Evolutionary conservation across 305 asterid species (phyloP).

Genomic region (Stenogyne calaminthoides): DNA sequence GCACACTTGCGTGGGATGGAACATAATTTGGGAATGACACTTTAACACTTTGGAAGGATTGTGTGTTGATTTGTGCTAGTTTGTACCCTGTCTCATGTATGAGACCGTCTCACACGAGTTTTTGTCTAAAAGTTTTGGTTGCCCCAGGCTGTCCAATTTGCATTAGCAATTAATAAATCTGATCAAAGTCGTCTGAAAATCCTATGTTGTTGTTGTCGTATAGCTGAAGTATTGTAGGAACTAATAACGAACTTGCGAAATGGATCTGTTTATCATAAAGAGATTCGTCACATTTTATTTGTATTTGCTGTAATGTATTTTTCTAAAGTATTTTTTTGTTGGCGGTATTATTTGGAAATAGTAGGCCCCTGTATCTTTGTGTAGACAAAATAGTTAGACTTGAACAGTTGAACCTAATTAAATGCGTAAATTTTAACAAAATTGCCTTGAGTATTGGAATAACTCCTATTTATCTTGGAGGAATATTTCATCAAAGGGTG

Average conservation of each 20-base stretch:
- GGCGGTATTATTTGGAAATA: conserved; percentile 1
- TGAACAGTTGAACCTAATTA: not conserved
- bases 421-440: not conserved
- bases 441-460: not conserved
- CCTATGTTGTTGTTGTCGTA: not conserved
- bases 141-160: not conserved
- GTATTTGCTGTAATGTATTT: not conserved
- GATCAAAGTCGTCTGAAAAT: not conserved
- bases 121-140: not conserved
- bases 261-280: too few species aligned
- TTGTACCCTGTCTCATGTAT: too few species aligned
- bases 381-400: not conserved
- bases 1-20: too few species aligned
- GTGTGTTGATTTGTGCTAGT: too few species aligned
- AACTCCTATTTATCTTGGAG: not conserved
- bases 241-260: too few species aligned
- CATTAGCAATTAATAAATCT: not conserved
- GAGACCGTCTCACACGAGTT: too few species aligned
- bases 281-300: not conserved
- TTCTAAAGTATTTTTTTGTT: not conserved
- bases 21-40: too few species aligned
- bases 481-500: not conserved
- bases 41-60: too few species aligned
- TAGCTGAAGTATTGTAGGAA: not conserved
- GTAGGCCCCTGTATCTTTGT: too few species aligned